Percentiles rank a stretch among this genome's conserved stretches.
These are phyloP conservation scores for Colletotrichum cuscutae DNA, from an alignment of 2,329 filamentous ascomycete genomes.

Conservation along the genomic window DNA sequence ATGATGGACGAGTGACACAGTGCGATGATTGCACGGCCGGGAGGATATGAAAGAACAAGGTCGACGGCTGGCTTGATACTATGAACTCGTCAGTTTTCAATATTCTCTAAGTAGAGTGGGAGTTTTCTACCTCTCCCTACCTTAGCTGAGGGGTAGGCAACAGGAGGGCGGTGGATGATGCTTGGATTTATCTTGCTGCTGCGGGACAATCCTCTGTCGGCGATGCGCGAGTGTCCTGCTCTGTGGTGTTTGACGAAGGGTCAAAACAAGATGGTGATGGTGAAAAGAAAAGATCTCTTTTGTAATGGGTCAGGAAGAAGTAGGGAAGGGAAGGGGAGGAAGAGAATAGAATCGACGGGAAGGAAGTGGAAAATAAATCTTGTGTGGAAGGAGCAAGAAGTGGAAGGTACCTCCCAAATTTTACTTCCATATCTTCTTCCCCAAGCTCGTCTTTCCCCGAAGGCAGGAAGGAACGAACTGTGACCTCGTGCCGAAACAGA, in stretches of 20 bases:
- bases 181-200: neutral
- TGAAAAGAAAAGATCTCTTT: neutral
- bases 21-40: neutral
- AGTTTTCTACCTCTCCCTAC: rapidly evolving
- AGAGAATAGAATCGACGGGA: too few relatives aligned
- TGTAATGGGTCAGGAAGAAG: neutral
- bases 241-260: neutral
- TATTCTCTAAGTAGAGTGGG: neutral
- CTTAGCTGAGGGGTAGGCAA: neutral
- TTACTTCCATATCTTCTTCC: too few relatives aligned
- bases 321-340: neutral
- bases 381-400: too few relatives aligned
- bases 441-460: too few relatives aligned
- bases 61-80: neutral
- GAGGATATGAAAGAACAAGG: neutral
- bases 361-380: too few relatives aligned
- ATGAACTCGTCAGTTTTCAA: neutral
- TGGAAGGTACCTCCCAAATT: too few relatives aligned
- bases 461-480: too few relatives aligned
- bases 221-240: neutral
- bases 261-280: neutral
- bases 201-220: too few relatives aligned
- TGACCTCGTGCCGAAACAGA: too few relatives aligned
- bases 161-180: neutral
- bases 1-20: neutral